Evolutionary conservation across 331 rosid species (phyloP).

Genomic region (Cydonia oblonga): DNA sequence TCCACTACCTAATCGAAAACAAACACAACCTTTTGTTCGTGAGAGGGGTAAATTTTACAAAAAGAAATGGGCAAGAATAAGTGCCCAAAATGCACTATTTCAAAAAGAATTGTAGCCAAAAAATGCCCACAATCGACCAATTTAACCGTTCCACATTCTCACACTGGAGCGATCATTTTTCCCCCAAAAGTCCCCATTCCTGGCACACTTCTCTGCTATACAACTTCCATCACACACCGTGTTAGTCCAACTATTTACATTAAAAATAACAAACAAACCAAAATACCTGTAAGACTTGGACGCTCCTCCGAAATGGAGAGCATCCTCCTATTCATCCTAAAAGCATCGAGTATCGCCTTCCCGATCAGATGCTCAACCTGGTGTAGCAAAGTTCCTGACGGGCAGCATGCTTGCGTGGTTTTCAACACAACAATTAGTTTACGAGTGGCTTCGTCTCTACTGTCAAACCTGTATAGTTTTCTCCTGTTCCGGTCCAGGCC

Average conservation of each 20-base stretch:
- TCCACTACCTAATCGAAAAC: neutral
- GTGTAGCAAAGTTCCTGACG: neutral
- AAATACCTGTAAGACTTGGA: conserved; percentile 4
- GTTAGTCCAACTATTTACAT: conserved; percentile 66
- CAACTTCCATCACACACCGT: conserved; percentile 29
- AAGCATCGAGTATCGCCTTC: conserved; percentile 14
- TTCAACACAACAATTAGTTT: conserved; percentile 10
- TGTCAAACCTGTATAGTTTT: conserved; percentile 18
- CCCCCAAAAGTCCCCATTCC: conserved; percentile 9
- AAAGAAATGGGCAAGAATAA: conserved; percentile 5
- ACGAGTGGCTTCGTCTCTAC: conserved; percentile 13
- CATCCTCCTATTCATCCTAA: conserved; percentile 27
- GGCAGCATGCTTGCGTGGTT: conserved; percentile 11
- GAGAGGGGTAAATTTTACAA: neutral
- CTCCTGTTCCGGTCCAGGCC: conserved; percentile 31
- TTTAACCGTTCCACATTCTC: neutral
- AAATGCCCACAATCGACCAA: conserved; percentile 16
- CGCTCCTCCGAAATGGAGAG: conserved; percentile 28
- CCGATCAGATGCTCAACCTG: conserved; percentile 18
- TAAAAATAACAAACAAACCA: neutral
- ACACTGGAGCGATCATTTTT: neutral
- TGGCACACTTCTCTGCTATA: conserved; percentile 17
- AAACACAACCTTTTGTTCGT: neutral
- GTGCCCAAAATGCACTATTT: conserved; percentile 17
- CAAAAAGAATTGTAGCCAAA: conserved; percentile 21